Conservation (phyloP, 2,329 filamentous ascomycete genomes). For the Falciphora oryzae region DNA sequence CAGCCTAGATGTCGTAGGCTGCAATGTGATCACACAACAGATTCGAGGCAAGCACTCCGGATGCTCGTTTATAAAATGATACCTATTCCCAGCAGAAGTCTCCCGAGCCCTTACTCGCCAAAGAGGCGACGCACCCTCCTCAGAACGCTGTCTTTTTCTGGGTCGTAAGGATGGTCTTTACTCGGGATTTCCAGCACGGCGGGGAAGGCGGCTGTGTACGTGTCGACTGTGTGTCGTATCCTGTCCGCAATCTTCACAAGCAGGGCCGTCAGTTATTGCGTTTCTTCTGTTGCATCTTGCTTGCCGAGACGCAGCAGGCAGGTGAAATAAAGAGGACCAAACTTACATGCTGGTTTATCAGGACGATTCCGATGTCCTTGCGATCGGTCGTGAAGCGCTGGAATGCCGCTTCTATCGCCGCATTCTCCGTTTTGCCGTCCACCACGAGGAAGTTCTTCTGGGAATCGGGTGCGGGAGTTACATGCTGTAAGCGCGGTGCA, state of each 20-base stretch:
- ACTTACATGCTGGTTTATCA: conserved; percentile 95
- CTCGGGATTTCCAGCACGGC: conserved; percentile 93
- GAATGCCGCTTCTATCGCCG: conserved; percentile 84
- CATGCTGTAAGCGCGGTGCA: conserved; percentile 58
- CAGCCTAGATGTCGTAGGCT: neutral
- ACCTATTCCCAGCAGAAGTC: neutral
- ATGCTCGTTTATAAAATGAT: neutral
- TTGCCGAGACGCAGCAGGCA: neutral
- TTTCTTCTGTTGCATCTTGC: neutral
- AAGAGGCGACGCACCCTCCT: conserved; percentile 69
- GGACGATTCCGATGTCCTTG: conserved; percentile 92
- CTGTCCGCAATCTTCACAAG: conserved; percentile 73
- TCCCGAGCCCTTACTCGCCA: conserved; percentile 49
- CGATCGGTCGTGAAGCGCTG: conserved; percentile 80
- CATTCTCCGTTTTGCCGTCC: conserved; percentile 84
- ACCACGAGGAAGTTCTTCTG: conserved; percentile 99
- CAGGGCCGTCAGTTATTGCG: conserved; percentile 1
- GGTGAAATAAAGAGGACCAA: neutral
- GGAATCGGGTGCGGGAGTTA: conserved; percentile 78
- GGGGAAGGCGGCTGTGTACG: conserved; percentile 93
- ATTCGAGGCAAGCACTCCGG: neutral
- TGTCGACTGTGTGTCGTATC: conserved; percentile 86
- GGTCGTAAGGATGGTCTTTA: conserved; percentile 98
- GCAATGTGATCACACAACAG: no score
- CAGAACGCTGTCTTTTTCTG: conserved; percentile 96